A percentile compares a stretch with the other conserved stretches of the same genome.
Evolutionary conservation across 306 rosid species (phyloP).

Genomic region (Lathyrus oleraceus): DNA sequence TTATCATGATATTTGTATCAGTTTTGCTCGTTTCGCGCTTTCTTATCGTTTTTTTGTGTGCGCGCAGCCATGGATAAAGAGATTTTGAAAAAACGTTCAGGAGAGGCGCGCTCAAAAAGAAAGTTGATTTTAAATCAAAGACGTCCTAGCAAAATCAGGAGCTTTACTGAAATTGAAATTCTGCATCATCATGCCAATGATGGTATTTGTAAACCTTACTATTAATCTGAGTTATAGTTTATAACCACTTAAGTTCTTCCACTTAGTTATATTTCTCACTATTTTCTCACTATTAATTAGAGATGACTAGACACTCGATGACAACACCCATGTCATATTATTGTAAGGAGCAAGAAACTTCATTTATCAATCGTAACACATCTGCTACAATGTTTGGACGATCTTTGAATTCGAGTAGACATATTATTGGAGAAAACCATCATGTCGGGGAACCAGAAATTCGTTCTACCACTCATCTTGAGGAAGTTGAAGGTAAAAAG

Average conservation of each 20-base stretch:
- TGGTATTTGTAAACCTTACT: not conserved
- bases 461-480: not conserved
- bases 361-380: not conserved
- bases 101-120: not conserved
- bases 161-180: not conserved
- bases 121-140: conserved; percentile 3
- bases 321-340: not conserved
- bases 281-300: not conserved
- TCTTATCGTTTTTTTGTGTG: not conserved
- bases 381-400: not conserved
- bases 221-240: not conserved
- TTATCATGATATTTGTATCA: conserved; percentile 41
- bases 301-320: not conserved
- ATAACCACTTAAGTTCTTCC: not conserved
- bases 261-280: not conserved
- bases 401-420: not conserved
- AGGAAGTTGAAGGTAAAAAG: conserved; percentile 4
- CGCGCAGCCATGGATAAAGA: conserved; percentile 8
- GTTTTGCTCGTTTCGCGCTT: not conserved
- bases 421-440: not conserved
- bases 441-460: not conserved
- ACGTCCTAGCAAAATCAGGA: not conserved
- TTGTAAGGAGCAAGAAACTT: conserved; percentile 8
- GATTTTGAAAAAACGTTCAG: not conserved
- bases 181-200: not conserved